Evolutionary conservation across 129 eudicot genomes (phyloP), one percentile per base, ranked within the genome.

Genomic region (Arctium lappa): DNA sequence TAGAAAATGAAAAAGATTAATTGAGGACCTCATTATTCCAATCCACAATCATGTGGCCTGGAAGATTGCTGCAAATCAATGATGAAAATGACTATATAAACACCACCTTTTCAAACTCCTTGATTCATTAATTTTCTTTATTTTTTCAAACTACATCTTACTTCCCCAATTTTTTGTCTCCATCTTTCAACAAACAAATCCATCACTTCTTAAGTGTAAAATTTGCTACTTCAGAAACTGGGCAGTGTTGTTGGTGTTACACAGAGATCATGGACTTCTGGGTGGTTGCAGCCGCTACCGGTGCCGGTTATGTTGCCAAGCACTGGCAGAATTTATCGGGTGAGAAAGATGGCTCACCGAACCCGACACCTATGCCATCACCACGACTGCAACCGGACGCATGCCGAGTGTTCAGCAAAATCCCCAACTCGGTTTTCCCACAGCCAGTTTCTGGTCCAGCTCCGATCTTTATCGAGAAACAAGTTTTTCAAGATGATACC

Each of bases 241-340:
- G 60, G 73, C 16, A 42, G 69, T 73, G 31, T 66, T 46, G 65
- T 13, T 38, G 72, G 73, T 77, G 27, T 65, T 63, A 13, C 72
- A 69, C 31, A 74, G 1, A 31, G 15, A 76, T 42, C 76, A 92
- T 90, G 97, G 97, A 92, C 75, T 87, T 92, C 62, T 90, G 97
- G 97, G 91, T 92, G 85, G 95, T 92, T 83, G 97, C 94, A 80
- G 97, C 95, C 42, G 97, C 93, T 83, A 88, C 95, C 5, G 93
- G 97, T 82, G 94, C 92, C 80, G 93, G 95, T 34, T 92, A 86
- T 53, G 74, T 92, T 44, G 97, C 95, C n/a, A 90, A 91, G 84
- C 85, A 89, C 85, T 83, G 86, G 92, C 89, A 88, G 69, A 87
- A 85, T 73, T 36, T 86, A n/a, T 80, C 92, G 1, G 89, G 87